Evolutionary conservation across 495 filamentous ascomycete species (phyloP), one percentile per base, ranked within the genome.

Genomic region (Penicillium bovifimosum): DNA sequence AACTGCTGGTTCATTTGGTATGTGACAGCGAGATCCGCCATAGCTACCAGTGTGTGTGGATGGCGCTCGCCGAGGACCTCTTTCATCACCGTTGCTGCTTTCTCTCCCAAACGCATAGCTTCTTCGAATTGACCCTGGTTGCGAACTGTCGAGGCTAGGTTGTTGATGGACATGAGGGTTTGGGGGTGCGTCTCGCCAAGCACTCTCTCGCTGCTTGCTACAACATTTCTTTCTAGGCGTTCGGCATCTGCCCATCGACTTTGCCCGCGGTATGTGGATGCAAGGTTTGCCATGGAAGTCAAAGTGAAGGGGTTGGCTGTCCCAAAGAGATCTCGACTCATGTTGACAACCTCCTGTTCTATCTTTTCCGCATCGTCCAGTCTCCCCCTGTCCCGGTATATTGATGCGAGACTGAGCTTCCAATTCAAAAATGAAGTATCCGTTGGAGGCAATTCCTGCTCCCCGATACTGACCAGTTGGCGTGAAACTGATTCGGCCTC

Each of bases 1-100:
- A 20, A 64, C 26, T 64, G 62, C 13, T 41, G 35, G 40, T 66
- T 55, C 13, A 16, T 34, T 29, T 41, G 54, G 47, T 67, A 71
- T 5, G 50, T 60, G 24, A 43, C 24, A 5, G 64, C 62, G 5
- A 74, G 51, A 18, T 42, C 46, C 17, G 43, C 53, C 55, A 68
- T 61, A 9, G 53, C 59, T 10, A 51, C 56, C 9, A 70, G 38
- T 6, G 75, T 77, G n/a, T 61, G n/a, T 13, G 68, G 69, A 62
- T 77, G 66, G 9, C 69, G 57, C 9, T 52, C 52, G 13, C 77
- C 74, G 6, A 61, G 58, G 24, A 54, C 50, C 14, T 54, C 56
- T 38, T 60, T 60, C 24, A 51, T 41, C 7, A 29, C 57, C 3
- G 49, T 17, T 17, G 66, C 47, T 26, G 61, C 53, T 35, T 67